These are phyloP conservation scores for Lentinula sp. DNA, from an alignment of 768 basidiomycete genomes.

Conservation along the genomic window DNA sequence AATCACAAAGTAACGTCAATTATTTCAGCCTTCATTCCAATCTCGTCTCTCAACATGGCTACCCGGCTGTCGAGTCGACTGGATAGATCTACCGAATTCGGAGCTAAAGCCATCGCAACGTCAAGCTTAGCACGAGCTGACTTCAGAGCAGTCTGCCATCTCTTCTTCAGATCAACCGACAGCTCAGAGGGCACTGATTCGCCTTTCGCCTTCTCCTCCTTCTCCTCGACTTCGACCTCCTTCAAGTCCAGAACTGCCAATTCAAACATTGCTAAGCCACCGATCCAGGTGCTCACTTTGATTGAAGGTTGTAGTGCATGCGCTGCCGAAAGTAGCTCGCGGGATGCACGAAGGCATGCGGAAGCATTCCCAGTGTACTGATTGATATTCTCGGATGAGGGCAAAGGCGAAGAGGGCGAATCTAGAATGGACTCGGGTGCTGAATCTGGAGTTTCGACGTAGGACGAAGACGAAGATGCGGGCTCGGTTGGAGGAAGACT, in stretches of 20 bases:
- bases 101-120: constrained; percentile 40
- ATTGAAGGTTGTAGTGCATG: constrained; percentile 30
- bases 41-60: constrained; percentile 66
- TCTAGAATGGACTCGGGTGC: background rate
- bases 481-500: background rate
- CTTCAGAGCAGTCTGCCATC: constrained; percentile 46
- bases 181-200: background rate
- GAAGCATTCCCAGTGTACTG: background rate
- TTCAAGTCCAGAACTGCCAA: constrained; percentile 65
- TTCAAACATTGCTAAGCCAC: constrained; percentile 63
- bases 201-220: constrained; percentile 8
- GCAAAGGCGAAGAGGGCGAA: background rate
- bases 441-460: background rate
- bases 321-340: constrained; percentile 33
- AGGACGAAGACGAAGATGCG: background rate
- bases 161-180: constrained; percentile 20
- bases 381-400: background rate
- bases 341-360: constrained; percentile 22
- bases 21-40: constrained; percentile 53
- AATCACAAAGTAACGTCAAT: constrained; percentile 6
- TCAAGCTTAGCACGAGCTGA: constrained; percentile 46
- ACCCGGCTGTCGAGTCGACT: constrained; percentile 67
- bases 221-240: constrained; percentile 35
- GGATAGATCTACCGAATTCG: constrained; percentile 54
- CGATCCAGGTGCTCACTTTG: constrained; percentile 61